Evolutionary conservation across 495 filamentous ascomycete genomes (phyloP), one percentile per base, ranked within the genome.

Genomic region (Oidiodendron maius): DNA sequence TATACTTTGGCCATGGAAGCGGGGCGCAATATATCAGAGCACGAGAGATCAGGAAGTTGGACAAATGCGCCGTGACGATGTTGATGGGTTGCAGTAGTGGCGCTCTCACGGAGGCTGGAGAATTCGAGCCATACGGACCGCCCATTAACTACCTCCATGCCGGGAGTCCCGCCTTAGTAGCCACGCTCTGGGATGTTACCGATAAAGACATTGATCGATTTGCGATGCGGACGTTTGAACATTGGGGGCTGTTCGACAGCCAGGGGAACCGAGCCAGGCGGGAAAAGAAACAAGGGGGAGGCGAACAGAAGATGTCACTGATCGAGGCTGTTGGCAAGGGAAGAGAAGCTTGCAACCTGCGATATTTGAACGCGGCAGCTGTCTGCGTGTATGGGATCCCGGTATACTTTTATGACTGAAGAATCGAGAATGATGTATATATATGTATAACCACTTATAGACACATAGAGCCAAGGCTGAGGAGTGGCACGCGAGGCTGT

Each of bases 161-260:
- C 0, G 91, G 91, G 5, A 78, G 75, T 44, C 83, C 87, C 2
- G 89, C 91, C 9, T 73, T 96, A 15, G 80, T 96, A 0, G 91
- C 86, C 17, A 95, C 87, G 3, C 71, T 98, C 28, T 98, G 93
- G 93, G 93, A 98, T 64, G 93, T 98, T 17, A 98, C 94, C 11
- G 93, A 98, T 57, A 84, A 85, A 54, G 93, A 98, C 61, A 93
- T 95, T 57, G 93, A 98, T 70, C 83, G 90, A 28, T 95, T 96
- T 61, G 82, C 89, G 0, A 78, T 79, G 18, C 69, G 76, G 13
- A 69, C 84, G 2, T 82, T 95, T 41, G 83, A 91, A 61, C 76
- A 81, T 46, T 98, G 93, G 93, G 93, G 93, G 12, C 61, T 98
- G 2, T 67, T 89, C 22, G 56, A 50, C 23, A n/a, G 15, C 13